Evolutionary conservation across 371 early-diverging fungal species (phyloP).

Genomic region (Smittium mucronatum): DNA sequence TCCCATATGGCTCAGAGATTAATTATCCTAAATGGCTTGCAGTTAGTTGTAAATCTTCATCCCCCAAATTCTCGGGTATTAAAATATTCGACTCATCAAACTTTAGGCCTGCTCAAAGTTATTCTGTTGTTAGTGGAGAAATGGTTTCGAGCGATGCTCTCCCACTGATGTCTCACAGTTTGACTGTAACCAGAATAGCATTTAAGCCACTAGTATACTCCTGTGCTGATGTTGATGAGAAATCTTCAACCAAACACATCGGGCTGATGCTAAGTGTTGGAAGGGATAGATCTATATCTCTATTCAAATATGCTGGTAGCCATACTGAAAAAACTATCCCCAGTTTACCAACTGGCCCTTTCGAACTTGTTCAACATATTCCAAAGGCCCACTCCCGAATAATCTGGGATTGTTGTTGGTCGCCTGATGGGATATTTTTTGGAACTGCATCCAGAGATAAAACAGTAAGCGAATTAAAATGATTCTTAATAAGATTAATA

Average conservation of each 20-base stretch:
- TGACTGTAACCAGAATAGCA: constrained; percentile 70
- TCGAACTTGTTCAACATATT: constrained; percentile 41
- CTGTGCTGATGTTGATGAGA: background rate
- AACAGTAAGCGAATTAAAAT: constrained; percentile 38
- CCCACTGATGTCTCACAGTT: constrained; percentile 45
- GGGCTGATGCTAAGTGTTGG: constrained; percentile 60
- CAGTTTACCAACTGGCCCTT: constrained; percentile 26
- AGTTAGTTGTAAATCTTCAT: constrained; percentile 58
- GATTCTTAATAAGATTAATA: background rate
- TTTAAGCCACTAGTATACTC: constrained; percentile 46
- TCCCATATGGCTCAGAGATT: background rate
- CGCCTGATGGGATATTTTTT: constrained; percentile 61
- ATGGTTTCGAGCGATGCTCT: background rate
- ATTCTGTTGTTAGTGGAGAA: background rate
- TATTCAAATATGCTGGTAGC: constrained; percentile 42
- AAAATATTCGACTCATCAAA: constrained; percentile 19
- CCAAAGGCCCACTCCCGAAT: constrained; percentile 83
- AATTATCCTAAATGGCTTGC: constrained; percentile 40
- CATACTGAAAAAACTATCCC: constrained; percentile 1
- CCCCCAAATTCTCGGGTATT: constrained; percentile 20
- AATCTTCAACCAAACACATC: background rate
- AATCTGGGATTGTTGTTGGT: constrained; percentile 85
- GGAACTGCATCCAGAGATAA: constrained; percentile 90
- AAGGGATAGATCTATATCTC: constrained; percentile 79
- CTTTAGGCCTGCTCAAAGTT: constrained; percentile 10